These are phyloP conservation scores for Trichosporon sp. DNA, from an alignment of 1,284 basidiomycete genomes.

Conservation along the genomic window DNA sequence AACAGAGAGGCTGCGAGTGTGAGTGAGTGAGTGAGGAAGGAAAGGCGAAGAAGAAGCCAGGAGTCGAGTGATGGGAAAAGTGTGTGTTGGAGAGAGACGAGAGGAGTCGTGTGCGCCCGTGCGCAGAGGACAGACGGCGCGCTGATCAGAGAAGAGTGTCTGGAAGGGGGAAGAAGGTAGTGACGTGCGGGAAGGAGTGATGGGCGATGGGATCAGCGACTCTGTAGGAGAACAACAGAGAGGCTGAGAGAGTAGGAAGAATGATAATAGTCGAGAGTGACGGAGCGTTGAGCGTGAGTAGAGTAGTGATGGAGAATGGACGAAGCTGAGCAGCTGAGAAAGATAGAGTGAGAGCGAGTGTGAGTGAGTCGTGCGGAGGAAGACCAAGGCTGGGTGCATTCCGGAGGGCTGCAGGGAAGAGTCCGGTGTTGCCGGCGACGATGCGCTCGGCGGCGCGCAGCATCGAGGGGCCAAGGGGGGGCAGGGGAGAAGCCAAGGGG, in stretches of 20 bases:
- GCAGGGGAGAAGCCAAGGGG: not conserved
- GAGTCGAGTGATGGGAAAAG: not conserved
- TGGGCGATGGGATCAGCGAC: not conserved
- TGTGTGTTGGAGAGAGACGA: slow-evolving; percentile 2
- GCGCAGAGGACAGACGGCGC: not conserved
- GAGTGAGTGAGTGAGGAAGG: not conserved
- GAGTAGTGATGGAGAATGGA: not conserved
- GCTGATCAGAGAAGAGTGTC: not conserved
- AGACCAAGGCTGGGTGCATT: not conserved
- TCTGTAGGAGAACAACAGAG: not conserved
- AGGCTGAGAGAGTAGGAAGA: not conserved
- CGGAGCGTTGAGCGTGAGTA: not conserved
- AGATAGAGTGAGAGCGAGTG: no score
- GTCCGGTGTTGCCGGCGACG: not conserved
- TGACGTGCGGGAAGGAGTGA: not conserved
- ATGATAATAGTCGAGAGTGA: not conserved
- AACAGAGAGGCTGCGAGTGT: slow-evolving; percentile 42
- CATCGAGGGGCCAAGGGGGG: not conserved
- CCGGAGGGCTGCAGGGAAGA: not conserved
- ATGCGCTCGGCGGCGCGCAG: not conserved
- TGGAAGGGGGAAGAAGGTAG: not conserved
- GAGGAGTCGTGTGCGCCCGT: not conserved
- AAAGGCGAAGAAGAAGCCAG: not conserved
- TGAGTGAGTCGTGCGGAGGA: not conserved
- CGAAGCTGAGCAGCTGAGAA: not conserved